Evolutionary conservation across 1,284 basidiomycete genomes (phyloP), one percentile per base, ranked within the genome.

Genomic region (Trametes hirsuta): DNA sequence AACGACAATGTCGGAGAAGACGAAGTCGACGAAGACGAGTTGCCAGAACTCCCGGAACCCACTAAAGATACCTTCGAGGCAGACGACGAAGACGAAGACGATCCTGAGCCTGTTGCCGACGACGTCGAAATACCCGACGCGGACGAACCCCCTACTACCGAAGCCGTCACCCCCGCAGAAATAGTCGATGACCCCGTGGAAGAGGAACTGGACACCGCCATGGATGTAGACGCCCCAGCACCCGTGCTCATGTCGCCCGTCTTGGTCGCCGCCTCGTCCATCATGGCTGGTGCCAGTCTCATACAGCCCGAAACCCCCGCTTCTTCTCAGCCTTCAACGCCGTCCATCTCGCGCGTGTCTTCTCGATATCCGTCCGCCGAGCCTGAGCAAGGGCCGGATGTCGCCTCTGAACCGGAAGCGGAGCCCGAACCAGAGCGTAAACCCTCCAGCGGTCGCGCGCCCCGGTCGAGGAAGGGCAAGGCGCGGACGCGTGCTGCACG

Each of bases 241-340:
- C 64, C 74, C 0, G 71, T 76, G n/a, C 72, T 75, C n/a, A 72
- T 78, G 22, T 74, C 76, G 0, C 77, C 80, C 34, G 75, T 79
- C 47, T 73, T 74, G 34, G 74, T 75, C 9, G 77, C 78, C 0
- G 77, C 77, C 0, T 79, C 80, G 0, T 76, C 78, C 12, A 83
- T 84, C 55, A 82, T 83, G 78, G 82, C 79, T 2, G 79, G 79
- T n/a, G 75, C 79, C 3, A 68, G 72, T 21, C 71, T 82, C 47
- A 69, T 82, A 24, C 73, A 74, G n/a, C 74, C 76, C 1, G 70
- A 76, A 14, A 74, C 76, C 2, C 74, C 70, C 1, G 67, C 69
- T 1, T 71, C 76, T 4, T 74, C 78, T 15, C 64, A 69, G 10
- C 71, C 72, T 5, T 69, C 69, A 3, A 75, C 77, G 1, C 63